Percentiles rank a stretch among this genome's conserved stretches.
These are phyloP conservation scores for Kwoniella sp. DNA, from an alignment of 768 basidiomycete species.

Conservation along the genomic window DNA sequence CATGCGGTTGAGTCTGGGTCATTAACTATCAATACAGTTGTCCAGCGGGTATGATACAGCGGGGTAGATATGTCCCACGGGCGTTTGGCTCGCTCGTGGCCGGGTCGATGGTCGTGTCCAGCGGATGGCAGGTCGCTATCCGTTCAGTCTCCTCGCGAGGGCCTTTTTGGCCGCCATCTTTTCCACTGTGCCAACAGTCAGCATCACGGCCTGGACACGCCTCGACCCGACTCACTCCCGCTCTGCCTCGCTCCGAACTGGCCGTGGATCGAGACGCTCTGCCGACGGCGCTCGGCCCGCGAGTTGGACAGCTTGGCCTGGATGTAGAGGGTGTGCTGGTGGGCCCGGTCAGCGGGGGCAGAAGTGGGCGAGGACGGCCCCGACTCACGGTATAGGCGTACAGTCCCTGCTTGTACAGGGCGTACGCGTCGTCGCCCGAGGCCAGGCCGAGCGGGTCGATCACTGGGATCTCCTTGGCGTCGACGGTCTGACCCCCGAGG, in stretches of 20 bases:
- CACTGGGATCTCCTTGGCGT: neutral
- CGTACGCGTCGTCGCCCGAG: neutral
- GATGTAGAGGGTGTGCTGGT: conserved; percentile 17
- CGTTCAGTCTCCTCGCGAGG: conserved; percentile 14
- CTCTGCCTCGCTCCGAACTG: conserved; percentile 16
- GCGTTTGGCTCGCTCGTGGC: too few species aligned
- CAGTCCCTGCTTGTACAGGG: conserved; percentile 8
- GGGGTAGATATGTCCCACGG: too few species aligned
- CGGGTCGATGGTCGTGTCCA: too few species aligned
- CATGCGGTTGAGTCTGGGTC: too few species aligned
- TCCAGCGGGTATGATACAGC: too few species aligned
- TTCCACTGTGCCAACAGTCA: conserved; percentile 15
- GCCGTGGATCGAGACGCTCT: conserved; percentile 1
- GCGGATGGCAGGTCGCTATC: too few species aligned
- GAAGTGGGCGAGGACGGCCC: neutral
- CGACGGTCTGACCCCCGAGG: neutral
- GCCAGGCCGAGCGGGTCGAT: neutral
- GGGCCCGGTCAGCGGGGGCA: too few species aligned
- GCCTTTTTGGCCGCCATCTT: conserved; percentile 22
- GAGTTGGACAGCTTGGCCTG: conserved; percentile 17
- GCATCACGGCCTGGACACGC: neutral
- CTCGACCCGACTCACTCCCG: conserved; percentile 12
- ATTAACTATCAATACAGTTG: too few species aligned
- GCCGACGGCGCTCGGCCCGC: conserved; percentile 7
- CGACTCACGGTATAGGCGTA: conserved; percentile 25